Conservation (phyloP, 352 stramenopile genomes). For the Pythium periplocum region DNA sequence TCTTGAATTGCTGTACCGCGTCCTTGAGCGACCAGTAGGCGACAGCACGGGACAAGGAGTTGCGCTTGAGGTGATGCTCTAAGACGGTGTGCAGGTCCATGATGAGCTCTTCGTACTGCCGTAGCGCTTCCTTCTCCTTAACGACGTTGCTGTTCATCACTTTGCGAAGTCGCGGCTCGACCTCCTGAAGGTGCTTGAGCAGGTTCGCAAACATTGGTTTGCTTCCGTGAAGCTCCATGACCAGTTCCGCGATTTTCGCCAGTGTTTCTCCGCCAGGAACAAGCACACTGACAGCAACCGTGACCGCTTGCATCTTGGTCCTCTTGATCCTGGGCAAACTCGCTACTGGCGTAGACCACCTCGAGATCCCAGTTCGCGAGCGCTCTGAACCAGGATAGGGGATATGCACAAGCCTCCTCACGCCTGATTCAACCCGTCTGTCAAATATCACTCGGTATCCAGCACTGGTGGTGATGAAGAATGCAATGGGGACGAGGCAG, state of each 20-base stretch:
- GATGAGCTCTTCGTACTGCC: constrained; percentile 6
- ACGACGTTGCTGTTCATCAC: constrained; percentile 1
- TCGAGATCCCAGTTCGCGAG: constrained; percentile 4
- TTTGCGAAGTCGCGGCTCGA: constrained; percentile 3
- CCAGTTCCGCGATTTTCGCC: constrained; percentile 3
- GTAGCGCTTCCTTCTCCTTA: not conserved
- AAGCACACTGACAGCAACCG: constrained; percentile 3
- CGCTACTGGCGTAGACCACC: constrained; percentile 4
- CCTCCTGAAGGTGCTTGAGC: constrained; percentile 10
- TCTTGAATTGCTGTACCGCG: constrained; percentile 7
- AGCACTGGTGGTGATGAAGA: no score
- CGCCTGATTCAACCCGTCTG: no score
- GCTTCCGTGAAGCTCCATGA: constrained; percentile 9
- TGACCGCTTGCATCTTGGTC: constrained; percentile 6
- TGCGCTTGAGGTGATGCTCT: constrained; percentile 5
- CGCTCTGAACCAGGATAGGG: no score
- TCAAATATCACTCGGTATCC: no score
- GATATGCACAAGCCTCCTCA: no score
- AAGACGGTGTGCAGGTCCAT: not conserved
- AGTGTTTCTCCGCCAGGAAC: constrained; percentile 4
- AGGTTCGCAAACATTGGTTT: constrained; percentile 6
- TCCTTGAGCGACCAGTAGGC: constrained; percentile 5
- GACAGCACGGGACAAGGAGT: not conserved
- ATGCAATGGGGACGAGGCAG: no score
- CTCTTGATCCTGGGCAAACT: constrained; percentile 3